These are phyloP conservation scores for Zostera marina DNA, from an alignment of 116 monocot species.

Conservation along the genomic window DNA sequence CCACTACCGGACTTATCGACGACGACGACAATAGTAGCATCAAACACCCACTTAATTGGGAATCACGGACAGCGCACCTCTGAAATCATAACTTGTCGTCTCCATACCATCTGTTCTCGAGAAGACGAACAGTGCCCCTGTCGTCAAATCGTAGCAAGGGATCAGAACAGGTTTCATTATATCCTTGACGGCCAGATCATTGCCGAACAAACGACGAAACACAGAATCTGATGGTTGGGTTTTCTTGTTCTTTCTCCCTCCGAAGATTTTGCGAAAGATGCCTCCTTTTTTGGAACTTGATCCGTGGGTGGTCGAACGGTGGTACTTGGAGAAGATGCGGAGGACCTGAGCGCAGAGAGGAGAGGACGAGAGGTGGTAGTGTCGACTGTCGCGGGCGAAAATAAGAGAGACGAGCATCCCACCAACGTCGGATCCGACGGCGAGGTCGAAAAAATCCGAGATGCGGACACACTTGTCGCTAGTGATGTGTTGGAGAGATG, in stretches of 20 bases:
- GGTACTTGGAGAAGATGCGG: conserved; percentile 23
- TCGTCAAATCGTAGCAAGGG: conserved; percentile 63
- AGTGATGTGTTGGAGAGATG: conserved; percentile 29
- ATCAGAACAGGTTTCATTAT: conserved; percentile 67
- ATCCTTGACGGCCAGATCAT: conserved; percentile 39
- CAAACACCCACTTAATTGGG: too few relatives aligned
- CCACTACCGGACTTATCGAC: too few relatives aligned
- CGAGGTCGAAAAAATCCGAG: conserved; percentile 72
- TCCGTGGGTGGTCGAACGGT: neutral
- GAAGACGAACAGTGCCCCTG: conserved; percentile 66
- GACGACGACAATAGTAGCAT: too few relatives aligned
- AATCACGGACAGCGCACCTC: too few relatives aligned
- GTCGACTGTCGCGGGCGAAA: conserved; percentile 40
- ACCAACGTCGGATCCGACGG: conserved; percentile 67
- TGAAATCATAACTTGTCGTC: conserved; percentile 51
- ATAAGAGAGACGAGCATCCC: conserved; percentile 59
- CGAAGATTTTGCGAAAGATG: conserved; percentile 10
- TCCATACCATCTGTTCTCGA: conserved; percentile 61
- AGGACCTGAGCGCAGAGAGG: conserved; percentile 40
- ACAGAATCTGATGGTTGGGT: neutral
- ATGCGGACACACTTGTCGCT: conserved; percentile 31
- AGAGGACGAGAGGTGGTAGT: conserved; percentile 25
- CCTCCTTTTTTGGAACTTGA: conserved; percentile 4
- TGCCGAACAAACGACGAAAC: conserved; percentile 29
- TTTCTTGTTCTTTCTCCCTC: neutral